phyloP scores from a whole-genome alignment of 169 alveolate species.

The Neospora caninum region DNA sequence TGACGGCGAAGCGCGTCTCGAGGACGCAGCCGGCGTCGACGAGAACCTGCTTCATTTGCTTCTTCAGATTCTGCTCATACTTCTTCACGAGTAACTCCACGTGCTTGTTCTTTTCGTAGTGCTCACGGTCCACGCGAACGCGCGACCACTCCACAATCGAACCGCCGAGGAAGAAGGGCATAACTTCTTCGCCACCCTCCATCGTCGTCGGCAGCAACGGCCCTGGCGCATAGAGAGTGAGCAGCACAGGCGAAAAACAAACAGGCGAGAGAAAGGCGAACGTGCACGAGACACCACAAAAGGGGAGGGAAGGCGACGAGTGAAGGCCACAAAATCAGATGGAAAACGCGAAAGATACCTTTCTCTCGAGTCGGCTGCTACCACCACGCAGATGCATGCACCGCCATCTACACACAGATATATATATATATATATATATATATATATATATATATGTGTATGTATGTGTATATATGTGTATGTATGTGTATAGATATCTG shows the following conservation, averaged over 20 bases:
- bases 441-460: too few species aligned
- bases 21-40: constrained; percentile 81
- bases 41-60: constrained; percentile 77
- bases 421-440: background rate
- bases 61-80: constrained; percentile 69
- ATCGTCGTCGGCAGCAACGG: constrained; percentile 64
- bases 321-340: background rate
- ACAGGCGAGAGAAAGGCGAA: background rate
- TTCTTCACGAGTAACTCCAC: constrained; percentile 74
- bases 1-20: constrained; percentile 82
- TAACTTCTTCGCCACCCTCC: constrained; percentile 59
- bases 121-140: constrained; percentile 64
- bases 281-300: background rate
- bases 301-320: background rate
- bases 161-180: constrained; percentile 76
- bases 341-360: background rate
- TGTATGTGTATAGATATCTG: too few species aligned
- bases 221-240: background rate
- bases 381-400: too few species aligned
- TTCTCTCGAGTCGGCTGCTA: too few species aligned
- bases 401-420: background rate
- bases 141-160: constrained; percentile 77
- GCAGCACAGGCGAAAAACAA: background rate
- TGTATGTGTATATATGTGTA: too few species aligned
- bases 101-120: constrained; percentile 71